A percentile compares a stretch with the other conserved stretches of the same genome.
phyloP scores from a whole-genome alignment of 306 rosid genomes.

The Calophaca sinica region DNA sequence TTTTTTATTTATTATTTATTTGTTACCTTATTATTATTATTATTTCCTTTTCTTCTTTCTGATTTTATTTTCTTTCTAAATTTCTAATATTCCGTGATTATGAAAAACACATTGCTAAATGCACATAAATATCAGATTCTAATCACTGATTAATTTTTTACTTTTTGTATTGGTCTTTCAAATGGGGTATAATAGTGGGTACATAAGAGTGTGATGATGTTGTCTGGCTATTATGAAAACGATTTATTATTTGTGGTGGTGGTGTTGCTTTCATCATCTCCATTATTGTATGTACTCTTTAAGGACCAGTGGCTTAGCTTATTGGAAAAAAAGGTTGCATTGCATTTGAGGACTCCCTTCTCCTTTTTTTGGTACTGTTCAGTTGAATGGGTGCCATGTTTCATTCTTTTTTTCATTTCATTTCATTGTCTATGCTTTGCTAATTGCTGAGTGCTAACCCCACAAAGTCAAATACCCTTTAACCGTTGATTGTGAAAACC shows the following conservation, averaged over 20 bases:
- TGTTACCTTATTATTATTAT: too few relatives aligned
- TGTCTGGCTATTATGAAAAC: constrained; percentile 11
- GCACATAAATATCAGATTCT: constrained; percentile 22
- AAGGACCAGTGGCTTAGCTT: constrained; percentile 56
- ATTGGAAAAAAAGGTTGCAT: constrained; percentile 46
- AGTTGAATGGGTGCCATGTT: constrained; percentile 5
- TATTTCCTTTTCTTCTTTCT: not conserved
- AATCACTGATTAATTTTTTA: constrained; percentile 22
- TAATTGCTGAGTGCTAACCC: not conserved
- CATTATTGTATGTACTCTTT: constrained; percentile 32
- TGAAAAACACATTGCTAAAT: constrained; percentile 5
- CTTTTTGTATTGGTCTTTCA: constrained; percentile 26
- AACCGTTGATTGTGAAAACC: constrained; percentile 58
- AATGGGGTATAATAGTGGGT: constrained; percentile 38
- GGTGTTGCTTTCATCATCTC: constrained; percentile 55
- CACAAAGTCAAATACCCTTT: not conserved
- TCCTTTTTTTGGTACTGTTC: constrained; percentile 47
- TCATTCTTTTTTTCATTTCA: not conserved
- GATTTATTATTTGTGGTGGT: constrained; percentile 38
- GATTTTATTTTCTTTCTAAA: not conserved
- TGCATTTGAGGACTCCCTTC: constrained; percentile 36
- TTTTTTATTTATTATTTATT: not conserved
- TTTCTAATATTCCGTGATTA: not conserved
- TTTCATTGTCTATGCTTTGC: constrained; percentile 1
- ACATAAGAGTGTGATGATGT: constrained; percentile 45